phyloP scores from a whole-genome alignment of 1,139 yeast genomes.

The Taiozyma sp. region DNA sequence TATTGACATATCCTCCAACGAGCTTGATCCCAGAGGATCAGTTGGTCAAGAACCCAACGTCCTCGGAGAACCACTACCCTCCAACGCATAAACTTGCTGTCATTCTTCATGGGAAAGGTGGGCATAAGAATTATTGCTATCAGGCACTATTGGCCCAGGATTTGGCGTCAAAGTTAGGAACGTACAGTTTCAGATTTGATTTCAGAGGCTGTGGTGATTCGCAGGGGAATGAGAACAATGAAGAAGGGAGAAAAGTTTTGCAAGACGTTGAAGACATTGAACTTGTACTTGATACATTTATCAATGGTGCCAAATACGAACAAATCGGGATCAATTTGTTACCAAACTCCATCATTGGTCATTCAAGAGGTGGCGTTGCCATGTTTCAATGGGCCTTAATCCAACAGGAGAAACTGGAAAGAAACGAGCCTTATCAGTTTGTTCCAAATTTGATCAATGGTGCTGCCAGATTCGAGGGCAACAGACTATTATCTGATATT shows the following conservation, averaged over 20 bases:
- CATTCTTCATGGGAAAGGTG: constrained; percentile 74
- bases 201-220: constrained; percentile 85
- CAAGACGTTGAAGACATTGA: constrained; percentile 71
- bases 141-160: constrained; percentile 58
- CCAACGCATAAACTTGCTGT: constrained; percentile 39
- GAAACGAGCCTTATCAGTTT: constrained; percentile 30
- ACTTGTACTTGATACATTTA: constrained; percentile 40
- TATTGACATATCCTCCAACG: constrained; percentile 29
- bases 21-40: constrained; percentile 21
- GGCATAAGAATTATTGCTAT: constrained; percentile 79
- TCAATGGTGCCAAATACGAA: constrained; percentile 25
- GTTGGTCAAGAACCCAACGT: constrained; percentile 16
- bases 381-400: constrained; percentile 66
- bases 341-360: constrained; percentile 59
- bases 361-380: constrained; percentile 80
- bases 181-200: constrained; percentile 69
- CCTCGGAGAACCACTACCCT: constrained; percentile 19
- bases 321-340: constrained; percentile 38
- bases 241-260: constrained; percentile 48
- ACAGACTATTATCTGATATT: constrained; percentile 28
- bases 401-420: constrained; percentile 33
- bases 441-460: constrained; percentile 71
- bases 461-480: constrained; percentile 56
- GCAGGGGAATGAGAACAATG: constrained; percentile 42
- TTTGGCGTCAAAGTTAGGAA: constrained; percentile 56